Evolutionary conservation across 208 protist genomes (phyloP).

Genomic region (Leishmania braziliensis): DNA sequence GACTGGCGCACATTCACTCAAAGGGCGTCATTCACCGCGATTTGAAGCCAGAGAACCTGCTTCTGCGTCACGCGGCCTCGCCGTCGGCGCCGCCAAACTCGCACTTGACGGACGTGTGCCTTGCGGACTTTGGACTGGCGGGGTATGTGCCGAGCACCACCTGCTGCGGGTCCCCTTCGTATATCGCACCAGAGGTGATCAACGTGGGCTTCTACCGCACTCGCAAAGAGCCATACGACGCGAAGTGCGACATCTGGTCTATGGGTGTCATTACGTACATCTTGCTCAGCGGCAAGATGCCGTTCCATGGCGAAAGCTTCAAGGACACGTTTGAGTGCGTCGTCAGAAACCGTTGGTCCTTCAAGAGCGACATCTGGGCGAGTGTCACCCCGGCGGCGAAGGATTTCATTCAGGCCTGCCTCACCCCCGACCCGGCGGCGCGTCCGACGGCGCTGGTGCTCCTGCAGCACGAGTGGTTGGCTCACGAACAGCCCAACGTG

Average conservation of each 20-base stretch:
- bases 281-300: constrained; percentile 76
- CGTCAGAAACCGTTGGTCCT: constrained; percentile 61
- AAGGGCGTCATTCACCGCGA: constrained; percentile 99
- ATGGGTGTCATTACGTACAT: constrained; percentile 86
- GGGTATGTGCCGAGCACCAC: constrained; percentile 66
- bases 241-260: constrained; percentile 87
- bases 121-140: constrained; percentile 98
- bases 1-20: constrained; percentile 95
- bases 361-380: constrained; percentile 56
- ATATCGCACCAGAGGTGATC: constrained; percentile 88
- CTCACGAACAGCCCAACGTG: constrained; percentile 44
- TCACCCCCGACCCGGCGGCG: constrained; percentile 64
- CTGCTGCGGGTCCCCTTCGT: constrained; percentile 81
- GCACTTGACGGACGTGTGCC: constrained; percentile 89
- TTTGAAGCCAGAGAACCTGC: constrained; percentile 98
- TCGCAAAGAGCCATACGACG: constrained; percentile 57
- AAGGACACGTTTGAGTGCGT: constrained; percentile 72
- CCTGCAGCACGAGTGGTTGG: constrained; percentile 70
- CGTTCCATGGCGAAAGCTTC: constrained; percentile 65
- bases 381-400: constrained; percentile 48
- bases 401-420: constrained; percentile 67
- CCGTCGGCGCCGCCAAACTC: constrained; percentile 27
- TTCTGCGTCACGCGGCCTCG: constrained; percentile 95
- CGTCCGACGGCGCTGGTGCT: constrained; percentile 70
- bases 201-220: constrained; percentile 63